Base-by-base conservation (phyloP, 179 eudicot species). In the Beta corolliflora region DNA sequence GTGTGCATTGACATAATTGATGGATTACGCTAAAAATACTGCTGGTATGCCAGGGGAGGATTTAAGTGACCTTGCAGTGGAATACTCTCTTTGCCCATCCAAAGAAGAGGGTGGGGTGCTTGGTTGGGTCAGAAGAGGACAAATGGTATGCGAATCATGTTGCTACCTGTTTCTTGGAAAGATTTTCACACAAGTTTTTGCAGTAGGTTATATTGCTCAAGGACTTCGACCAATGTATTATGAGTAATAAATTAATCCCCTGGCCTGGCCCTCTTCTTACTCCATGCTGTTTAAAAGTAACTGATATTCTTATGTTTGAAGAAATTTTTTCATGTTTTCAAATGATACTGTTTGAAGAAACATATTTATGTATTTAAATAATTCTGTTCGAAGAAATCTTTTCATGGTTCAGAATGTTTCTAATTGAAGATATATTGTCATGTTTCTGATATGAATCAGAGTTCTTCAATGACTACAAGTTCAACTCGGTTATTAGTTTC, bases 51-150 rank as follows among this genome's bases (percentile, higher is more conserved):
- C 53, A 75, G 76, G 76, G 9, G 76, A 73, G 76, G 76, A 94
- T 84, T 83, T 97, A 68, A 89, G 98, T 88, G 98, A 92, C 75
- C 89, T 97, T 80, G 98, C 99, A 78, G 89, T 89, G 81, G 97
- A 94, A 41, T 87, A 94, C 84, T 97, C 98, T 4, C 81, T 90
- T 54, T 97, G 98, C 76, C 98, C 99, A 5, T 97, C 99, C 52
- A 97, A 97, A 82, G 90, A 91, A 69, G 91, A 91, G 70, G 98
- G 98, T n/a, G 99, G 98, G 55, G 91, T 92, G 93, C 99, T 97
- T 87, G 99, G 99, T 52, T 97, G 99, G 98, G 99, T 97, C 83
- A 88, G 88, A 84, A 92, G 86, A 90, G 99, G 98, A 63, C 97
- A 96, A 88, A 94, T 94, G 99, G 99, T 95, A 93, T 76, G 89